phyloP scores from a whole-genome alignment of 257 asterid genomes.

The Petrea volubilis region DNA sequence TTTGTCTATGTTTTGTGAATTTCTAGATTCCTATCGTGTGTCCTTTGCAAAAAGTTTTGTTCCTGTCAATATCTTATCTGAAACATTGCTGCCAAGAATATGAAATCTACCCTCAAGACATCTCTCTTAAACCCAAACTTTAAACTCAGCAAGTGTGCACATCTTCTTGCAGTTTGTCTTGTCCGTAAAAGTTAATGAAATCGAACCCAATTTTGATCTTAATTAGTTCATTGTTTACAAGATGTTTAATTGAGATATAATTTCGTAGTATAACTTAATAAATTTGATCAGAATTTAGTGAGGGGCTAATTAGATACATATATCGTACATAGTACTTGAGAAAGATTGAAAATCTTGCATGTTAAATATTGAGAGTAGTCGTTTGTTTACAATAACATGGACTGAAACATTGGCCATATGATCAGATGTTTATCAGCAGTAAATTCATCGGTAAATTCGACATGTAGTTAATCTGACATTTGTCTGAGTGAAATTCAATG shows the following conservation, averaged over 20 bases:
- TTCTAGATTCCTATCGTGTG: not conserved
- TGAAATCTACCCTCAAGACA: not conserved
- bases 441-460: conserved; percentile 1
- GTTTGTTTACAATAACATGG: too few species aligned
- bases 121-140: not conserved
- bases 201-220: not conserved
- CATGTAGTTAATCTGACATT: not conserved
- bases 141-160: not conserved
- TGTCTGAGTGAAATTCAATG: not conserved
- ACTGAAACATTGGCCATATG: conserved; percentile 5
- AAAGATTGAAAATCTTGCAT: too few species aligned
- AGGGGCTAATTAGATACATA: too few species aligned
- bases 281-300: too few species aligned
- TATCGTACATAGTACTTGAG: too few species aligned
- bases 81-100: not conserved
- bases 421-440: conserved; percentile 7
- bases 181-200: not conserved
- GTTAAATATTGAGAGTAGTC: too few species aligned
- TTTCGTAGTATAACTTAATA: too few species aligned
- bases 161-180: not conserved
- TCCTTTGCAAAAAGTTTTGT: not conserved
- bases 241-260: not conserved
- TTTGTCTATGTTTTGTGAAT: not conserved
- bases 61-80: not conserved
- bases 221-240: not conserved